These are phyloP conservation scores for Colletotrichum noveboracense DNA, from an alignment of 2,329 filamentous ascomycete genomes.

Conservation along the genomic window DNA sequence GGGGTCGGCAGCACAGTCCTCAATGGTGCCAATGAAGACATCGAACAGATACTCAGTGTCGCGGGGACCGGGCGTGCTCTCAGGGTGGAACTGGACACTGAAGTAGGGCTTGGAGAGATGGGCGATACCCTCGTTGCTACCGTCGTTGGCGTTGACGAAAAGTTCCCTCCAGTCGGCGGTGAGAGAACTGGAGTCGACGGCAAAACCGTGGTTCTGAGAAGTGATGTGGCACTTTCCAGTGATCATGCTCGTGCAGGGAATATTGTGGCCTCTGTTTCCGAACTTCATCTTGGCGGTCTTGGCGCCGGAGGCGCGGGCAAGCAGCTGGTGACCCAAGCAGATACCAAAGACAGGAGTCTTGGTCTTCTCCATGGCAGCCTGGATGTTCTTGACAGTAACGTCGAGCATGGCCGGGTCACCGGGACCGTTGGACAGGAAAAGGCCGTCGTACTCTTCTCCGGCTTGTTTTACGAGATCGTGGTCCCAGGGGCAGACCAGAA, in stretches of 20 bases:
- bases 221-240: conserved; percentile 98
- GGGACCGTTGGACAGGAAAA: conserved; percentile 97
- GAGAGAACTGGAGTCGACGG: conserved; percentile 81
- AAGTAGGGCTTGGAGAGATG: conserved; percentile 88
- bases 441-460: conserved; percentile 87
- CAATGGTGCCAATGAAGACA: conserved; percentile 89
- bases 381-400: conserved; percentile 79
- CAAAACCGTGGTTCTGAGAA: conserved; percentile 97
- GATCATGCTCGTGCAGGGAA: conserved; percentile 94
- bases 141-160: conserved; percentile 97
- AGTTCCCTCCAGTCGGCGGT: conserved; percentile 87
- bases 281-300: conserved; percentile 97
- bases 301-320: conserved; percentile 87
- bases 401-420: conserved; percentile 91
- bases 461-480: conserved; percentile 83
- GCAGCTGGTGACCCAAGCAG: conserved; percentile 91
- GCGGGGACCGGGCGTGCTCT: conserved; percentile 92
- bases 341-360: conserved; percentile 93
- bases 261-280: conserved; percentile 98
- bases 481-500: conserved; percentile 94
- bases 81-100: conserved; percentile 99
- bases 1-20: conserved; percentile 70
- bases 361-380: conserved; percentile 76
- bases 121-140: conserved; percentile 97
- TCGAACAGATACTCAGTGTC: conserved; percentile 98